phyloP scores from a whole-genome alignment of 225 moss, liverwort and hornwort genomes.

The Sphagnum tenellum region DNA sequence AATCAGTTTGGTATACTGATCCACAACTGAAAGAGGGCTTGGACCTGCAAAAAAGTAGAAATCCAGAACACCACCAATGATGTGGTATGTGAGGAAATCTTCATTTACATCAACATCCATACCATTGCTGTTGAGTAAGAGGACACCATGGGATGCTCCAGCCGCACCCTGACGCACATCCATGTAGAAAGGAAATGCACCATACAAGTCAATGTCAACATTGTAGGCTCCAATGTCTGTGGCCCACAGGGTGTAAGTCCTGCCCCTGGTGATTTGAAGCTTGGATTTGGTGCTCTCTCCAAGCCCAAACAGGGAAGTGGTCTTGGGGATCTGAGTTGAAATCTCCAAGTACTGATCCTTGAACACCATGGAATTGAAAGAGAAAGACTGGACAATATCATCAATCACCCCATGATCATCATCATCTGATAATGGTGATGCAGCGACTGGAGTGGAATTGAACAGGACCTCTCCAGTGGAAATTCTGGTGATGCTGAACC shows the following conservation, averaged over 20 bases:
- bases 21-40: conserved; percentile 53
- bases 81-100: conserved; percentile 45
- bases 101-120: conserved; percentile 69
- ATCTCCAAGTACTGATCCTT: conserved; percentile 84
- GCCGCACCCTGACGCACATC: conserved; percentile 52
- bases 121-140: conserved; percentile 90
- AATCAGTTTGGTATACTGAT: conserved; percentile 72
- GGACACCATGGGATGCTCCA: conserved; percentile 63
- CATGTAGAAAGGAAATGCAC: conserved; percentile 68
- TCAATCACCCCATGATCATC: neutral
- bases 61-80: conserved; percentile 74
- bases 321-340: conserved; percentile 47
- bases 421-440: neutral
- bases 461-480: conserved; percentile 66
- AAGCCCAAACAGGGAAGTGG: conserved; percentile 57
- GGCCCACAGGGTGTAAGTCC: conserved; percentile 73
- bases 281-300: conserved; percentile 88
- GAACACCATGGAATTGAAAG: conserved; percentile 69
- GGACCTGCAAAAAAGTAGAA: conserved; percentile 84
- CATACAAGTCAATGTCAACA: conserved; percentile 66
- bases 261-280: conserved; percentile 38
- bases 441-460: conserved; percentile 20
- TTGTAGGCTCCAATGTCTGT: conserved; percentile 54
- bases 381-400: neutral
- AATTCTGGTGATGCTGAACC: conserved; percentile 39